A percentile compares a stretch with the other conserved stretches of the same genome.
Conservation (phyloP, 768 basidiomycete species). For the Tulasnella sp. region DNA sequence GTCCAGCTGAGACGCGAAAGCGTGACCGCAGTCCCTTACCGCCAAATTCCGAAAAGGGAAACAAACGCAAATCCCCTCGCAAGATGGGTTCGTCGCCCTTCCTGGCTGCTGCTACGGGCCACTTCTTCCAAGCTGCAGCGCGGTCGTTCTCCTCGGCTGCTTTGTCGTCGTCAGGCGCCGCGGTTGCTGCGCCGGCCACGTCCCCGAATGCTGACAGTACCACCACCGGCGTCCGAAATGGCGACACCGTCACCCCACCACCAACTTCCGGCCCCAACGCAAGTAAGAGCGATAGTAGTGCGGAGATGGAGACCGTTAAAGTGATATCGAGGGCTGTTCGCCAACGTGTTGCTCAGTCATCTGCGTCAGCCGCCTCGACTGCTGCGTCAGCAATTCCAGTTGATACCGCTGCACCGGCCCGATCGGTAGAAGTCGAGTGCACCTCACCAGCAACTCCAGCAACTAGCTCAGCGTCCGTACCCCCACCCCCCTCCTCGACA, state of each 20-base stretch:
- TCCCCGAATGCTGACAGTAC: background rate
- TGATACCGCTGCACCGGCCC: background rate
- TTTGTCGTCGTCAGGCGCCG: background rate
- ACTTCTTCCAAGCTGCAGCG: background rate
- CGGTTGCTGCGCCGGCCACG: background rate
- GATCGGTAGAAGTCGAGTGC: background rate
- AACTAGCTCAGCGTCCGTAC: background rate
- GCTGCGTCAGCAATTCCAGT: background rate
- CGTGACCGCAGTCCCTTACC: background rate
- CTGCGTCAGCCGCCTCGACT: background rate
- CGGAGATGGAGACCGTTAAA: background rate
- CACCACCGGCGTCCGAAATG: background rate
- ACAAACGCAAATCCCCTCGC: background rate
- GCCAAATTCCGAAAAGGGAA: background rate
- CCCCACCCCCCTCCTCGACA: background rate
- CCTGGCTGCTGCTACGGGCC: background rate
- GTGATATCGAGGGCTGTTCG: background rate
- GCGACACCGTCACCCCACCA: background rate
- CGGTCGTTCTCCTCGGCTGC: too few species aligned
- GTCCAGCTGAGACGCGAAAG: background rate
- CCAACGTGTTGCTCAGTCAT: constrained; percentile 1
- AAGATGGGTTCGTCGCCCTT: constrained; percentile 1
- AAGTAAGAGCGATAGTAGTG: background rate
- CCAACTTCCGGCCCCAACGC: too few species aligned
- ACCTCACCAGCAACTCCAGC: background rate